Percentiles rank a stretch among this genome's conserved stretches.
Conservation (phyloP, 139 green algal species). For the Desmodesmus armatus region DNA sequence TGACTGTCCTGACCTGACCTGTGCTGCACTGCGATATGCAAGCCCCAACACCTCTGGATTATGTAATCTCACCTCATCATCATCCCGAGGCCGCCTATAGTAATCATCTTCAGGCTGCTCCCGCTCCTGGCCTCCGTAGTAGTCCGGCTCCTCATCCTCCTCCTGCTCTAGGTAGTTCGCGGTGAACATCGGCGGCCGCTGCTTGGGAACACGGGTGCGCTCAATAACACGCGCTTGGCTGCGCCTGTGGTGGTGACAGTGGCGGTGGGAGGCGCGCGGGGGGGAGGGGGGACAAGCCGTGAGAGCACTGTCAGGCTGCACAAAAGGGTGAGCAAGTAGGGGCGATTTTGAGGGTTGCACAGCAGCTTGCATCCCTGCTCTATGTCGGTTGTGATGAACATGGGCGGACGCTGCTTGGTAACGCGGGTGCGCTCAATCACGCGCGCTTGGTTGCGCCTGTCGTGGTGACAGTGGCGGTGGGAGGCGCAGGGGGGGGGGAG, state of each 20-base stretch:
- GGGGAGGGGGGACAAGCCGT: no score
- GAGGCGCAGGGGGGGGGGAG: no score
- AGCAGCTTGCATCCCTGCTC: no score
- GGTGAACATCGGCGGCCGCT: slow-evolving; percentile 5
- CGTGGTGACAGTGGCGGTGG: neutral
- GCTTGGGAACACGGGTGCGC: neutral
- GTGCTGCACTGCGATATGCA: no score
- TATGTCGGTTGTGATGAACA: slow-evolving; percentile 11
- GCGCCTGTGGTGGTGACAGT: neutral
- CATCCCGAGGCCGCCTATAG: neutral
- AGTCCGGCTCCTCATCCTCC: slow-evolving; percentile 17
- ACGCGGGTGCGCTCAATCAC: neutral
- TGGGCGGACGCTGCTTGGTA: neutral
- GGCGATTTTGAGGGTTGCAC: no score
- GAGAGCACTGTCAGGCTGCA: no score
- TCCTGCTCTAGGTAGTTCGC: slow-evolving; percentile 28
- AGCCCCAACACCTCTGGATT: no score
- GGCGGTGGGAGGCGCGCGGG: no score
- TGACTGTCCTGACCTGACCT: no score
- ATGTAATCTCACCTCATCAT: neutral
- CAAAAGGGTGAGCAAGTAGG: no score
- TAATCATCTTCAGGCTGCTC: neutral
- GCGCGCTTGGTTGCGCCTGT: slow-evolving; percentile 11
- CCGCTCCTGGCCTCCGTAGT: neutral
- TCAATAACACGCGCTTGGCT: slow-evolving; percentile 13